Evolutionary conservation across 2,329 filamentous ascomycete species (phyloP).

Genomic region (Trichoderma oligosporum): DNA sequence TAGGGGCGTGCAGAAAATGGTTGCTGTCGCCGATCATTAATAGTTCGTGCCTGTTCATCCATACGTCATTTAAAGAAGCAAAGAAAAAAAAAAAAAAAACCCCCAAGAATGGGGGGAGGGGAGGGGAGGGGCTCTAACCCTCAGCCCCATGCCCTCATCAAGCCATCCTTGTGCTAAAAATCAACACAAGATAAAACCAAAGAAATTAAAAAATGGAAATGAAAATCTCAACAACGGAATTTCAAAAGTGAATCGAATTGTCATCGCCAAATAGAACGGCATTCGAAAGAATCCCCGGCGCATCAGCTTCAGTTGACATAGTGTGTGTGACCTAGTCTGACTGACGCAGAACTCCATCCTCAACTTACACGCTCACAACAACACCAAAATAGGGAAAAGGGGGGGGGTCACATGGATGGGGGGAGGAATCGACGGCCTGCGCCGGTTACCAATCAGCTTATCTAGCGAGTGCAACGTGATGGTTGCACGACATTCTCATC

Average conservation of each 20-base stretch:
- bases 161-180: not conserved
- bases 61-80: constrained; percentile 8
- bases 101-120: too few species aligned
- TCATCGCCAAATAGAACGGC: constrained; percentile 2
- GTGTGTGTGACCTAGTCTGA: too few species aligned
- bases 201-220: not conserved
- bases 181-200: not conserved
- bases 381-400: not conserved
- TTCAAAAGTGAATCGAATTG: too few species aligned
- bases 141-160: not conserved
- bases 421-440: not conserved
- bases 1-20: not conserved
- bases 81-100: not conserved
- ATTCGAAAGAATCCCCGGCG: not conserved
- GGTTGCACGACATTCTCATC: constrained; percentile 2
- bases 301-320: too few species aligned
- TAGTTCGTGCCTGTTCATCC: constrained; percentile 9
- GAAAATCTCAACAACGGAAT: too few species aligned
- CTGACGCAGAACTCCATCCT: not conserved
- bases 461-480: constrained; percentile 14
- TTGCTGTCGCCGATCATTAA: constrained; percentile 6
- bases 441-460: constrained; percentile 17
- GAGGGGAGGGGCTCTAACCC: constrained; percentile 17
- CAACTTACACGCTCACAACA: constrained; percentile 6
- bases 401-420: constrained; percentile 14